These are phyloP conservation scores for Leishmania tropica DNA, from an alignment of 208 protist genomes.

Conservation along the genomic window DNA sequence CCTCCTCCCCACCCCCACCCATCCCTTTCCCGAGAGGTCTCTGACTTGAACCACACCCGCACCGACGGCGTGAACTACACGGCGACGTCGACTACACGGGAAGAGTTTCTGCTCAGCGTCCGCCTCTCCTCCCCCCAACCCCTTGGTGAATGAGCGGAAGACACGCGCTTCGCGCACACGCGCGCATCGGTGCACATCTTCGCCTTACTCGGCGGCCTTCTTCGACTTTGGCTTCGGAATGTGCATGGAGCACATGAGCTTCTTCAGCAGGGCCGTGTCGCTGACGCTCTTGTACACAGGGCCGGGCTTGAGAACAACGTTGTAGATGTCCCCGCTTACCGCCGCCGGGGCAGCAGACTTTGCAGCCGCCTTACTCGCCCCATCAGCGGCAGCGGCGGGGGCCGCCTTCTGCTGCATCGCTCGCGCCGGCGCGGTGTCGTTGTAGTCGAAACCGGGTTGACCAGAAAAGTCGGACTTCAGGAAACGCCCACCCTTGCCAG, in stretches of 20 bases:
- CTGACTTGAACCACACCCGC: background rate
- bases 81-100: background rate
- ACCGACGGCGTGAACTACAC: background rate
- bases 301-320: slow-evolving; percentile 50
- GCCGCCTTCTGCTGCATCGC: slow-evolving; percentile 5
- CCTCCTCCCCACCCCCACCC: background rate
- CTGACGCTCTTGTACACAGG: slow-evolving; percentile 68
- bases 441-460: slow-evolving; percentile 85
- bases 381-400: background rate
- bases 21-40: background rate
- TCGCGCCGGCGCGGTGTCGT: slow-evolving; percentile 34
- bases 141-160: background rate
- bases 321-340: slow-evolving; percentile 45
- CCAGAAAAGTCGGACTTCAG: slow-evolving; percentile 79
- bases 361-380: slow-evolving; percentile 5
- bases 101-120: background rate
- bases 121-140: background rate
- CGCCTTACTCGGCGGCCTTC: slow-evolving; percentile 21
- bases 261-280: slow-evolving; percentile 66
- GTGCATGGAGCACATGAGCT: slow-evolving; percentile 70
- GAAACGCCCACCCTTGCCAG: slow-evolving; percentile 79
- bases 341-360: slow-evolving; percentile 5
- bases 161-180: background rate
- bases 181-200: background rate
- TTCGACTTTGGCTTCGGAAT: slow-evolving; percentile 56